These are phyloP conservation scores for Thermoascus crustaceus DNA, from an alignment of 2,329 filamentous ascomycete species.

Conservation along the genomic window DNA sequence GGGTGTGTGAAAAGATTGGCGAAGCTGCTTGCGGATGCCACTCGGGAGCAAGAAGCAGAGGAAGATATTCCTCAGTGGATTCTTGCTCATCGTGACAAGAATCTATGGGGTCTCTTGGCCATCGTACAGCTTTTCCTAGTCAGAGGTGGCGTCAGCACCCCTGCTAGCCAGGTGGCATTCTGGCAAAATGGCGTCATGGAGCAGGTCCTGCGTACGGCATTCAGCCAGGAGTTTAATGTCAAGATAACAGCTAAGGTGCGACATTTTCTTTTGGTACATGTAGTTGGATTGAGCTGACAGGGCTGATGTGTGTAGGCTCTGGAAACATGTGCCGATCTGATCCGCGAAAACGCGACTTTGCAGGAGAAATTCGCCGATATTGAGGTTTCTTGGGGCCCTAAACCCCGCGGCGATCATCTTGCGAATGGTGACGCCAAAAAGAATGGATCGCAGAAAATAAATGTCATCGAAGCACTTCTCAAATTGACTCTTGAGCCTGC, in stretches of 20 bases:
- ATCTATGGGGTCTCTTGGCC: constrained; percentile 80
- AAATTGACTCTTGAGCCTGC: constrained; percentile 68
- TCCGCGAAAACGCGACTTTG: constrained; percentile 67
- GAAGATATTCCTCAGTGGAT: constrained; percentile 65
- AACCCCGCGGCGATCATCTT: constrained; percentile 13
- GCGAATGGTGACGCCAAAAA: constrained; percentile 27
- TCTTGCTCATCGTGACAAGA: constrained; percentile 72
- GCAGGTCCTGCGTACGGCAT: constrained; percentile 73
- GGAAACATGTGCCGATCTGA: constrained; percentile 77
- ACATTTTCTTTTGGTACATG: constrained; percentile 4
- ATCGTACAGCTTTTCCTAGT: constrained; percentile 81
- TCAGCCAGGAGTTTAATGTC: constrained; percentile 62
- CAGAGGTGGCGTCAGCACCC: constrained; percentile 68
- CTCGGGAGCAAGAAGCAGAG: constrained; percentile 46
- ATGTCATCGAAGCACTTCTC: constrained; percentile 88
- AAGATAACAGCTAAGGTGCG: constrained; percentile 73
- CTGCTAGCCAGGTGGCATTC: constrained; percentile 76
- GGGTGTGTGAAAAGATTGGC: constrained; percentile 69
- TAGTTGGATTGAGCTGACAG: constrained; percentile 4
- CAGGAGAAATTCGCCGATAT: constrained; percentile 88
- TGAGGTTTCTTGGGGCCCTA: constrained; percentile 51
- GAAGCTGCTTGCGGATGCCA: constrained; percentile 56
- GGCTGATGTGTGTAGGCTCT: constrained; percentile 52
- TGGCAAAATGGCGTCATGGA: constrained; percentile 74
- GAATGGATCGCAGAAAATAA: constrained; percentile 57